Base-by-base conservation (phyloP, 164 flowering plant genomes). In the Vitis vinifera region DNA sequence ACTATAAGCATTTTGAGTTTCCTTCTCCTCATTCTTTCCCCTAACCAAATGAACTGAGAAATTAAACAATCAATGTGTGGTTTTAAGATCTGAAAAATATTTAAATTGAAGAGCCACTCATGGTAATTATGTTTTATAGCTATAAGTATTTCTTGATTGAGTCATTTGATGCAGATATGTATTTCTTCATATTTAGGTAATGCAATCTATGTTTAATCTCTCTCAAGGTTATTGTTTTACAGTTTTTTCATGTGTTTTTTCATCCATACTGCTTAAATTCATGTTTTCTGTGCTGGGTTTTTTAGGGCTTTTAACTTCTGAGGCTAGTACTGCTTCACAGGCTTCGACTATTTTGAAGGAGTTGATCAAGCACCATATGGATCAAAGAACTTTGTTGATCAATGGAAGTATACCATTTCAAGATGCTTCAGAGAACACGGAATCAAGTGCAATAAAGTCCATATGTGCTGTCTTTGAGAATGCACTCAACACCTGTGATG, bases 261-360 rank as follows among this genome's bases (percentile, higher is more conserved):
- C 30, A 11, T 49, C 17, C 7, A 3, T 48, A 16, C 29, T 56
- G 9, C 11, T 3, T 6, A 16, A 19, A 16, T 16, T 13, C 23
- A n/a, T 56, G 59, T 17, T 10, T 19, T 13, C 3, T n/a, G 37
- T 52, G 3, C 44, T 68, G 62, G 19, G 44, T 37, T 37, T 37
- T 77, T 3, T 68, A 92, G 98, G 91, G 68, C 81, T 87, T 77
- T 71, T 89, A 64, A 79, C 73, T 69, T 76, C 75, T 64, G 88
- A 87, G 71, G 75, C 59, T 73, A 63, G 71, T 71, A 66, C 62
- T 57, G 87, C 97, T 16, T 69, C 82, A 66, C 82, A 85, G 51
- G 85, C 91, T 66, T 82, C 89, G 37, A 73, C 30, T 68, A 73
- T 89, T 30, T 55, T 91, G 73, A 87, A 82, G 75, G 87, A 86